phyloP scores from a whole-genome alignment of 176 grass and related monocot genomes.

The Rhynchospora breviuscula region DNA sequence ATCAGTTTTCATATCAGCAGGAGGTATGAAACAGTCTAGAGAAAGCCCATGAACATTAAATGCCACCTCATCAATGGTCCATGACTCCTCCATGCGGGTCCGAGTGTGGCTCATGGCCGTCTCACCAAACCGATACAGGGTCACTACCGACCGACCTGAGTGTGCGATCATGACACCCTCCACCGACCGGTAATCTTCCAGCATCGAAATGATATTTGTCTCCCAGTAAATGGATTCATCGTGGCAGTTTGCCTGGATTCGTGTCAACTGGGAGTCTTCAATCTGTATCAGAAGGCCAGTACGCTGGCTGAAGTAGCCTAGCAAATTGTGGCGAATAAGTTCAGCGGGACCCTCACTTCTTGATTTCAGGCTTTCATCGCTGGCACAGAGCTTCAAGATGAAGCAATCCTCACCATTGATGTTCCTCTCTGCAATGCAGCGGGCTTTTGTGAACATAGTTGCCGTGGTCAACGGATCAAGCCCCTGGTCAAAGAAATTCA shows the following conservation, averaged over 20 bases:
- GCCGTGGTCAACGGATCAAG: slow-evolving; percentile 83
- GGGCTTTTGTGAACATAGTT: slow-evolving; percentile 62
- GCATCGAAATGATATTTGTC: slow-evolving; percentile 69
- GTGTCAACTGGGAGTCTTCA: slow-evolving; percentile 86
- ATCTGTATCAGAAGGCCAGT: slow-evolving; percentile 72
- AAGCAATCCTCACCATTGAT: slow-evolving; percentile 97
- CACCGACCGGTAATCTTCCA: slow-evolving; percentile 68
- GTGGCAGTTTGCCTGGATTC: slow-evolving; percentile 68
- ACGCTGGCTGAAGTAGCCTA: slow-evolving; percentile 95
- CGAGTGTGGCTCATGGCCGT: slow-evolving; percentile 90
- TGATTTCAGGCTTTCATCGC: slow-evolving; percentile 64
- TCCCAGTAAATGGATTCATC: slow-evolving; percentile 94
- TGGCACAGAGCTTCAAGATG: slow-evolving; percentile 75
- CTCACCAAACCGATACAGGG: slow-evolving; percentile 88
- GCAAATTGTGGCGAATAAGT: slow-evolving; percentile 85
- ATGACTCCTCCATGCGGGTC: slow-evolving; percentile 90
- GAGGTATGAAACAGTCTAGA: slow-evolving; percentile 91
- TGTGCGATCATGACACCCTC: slow-evolving; percentile 94
- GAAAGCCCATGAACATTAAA: slow-evolving; percentile 90
- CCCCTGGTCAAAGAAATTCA: slow-evolving; percentile 32
- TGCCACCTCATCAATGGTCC: slow-evolving; percentile 95
- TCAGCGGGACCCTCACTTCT: slow-evolving; percentile 86
- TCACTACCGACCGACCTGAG: slow-evolving; percentile 56
- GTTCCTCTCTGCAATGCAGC: slow-evolving; percentile 86
- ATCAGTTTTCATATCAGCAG: slow-evolving; percentile 66